Evolutionary conservation across 768 basidiomycete species (phyloP).

Genomic region (Russula griseocarnosa): DNA sequence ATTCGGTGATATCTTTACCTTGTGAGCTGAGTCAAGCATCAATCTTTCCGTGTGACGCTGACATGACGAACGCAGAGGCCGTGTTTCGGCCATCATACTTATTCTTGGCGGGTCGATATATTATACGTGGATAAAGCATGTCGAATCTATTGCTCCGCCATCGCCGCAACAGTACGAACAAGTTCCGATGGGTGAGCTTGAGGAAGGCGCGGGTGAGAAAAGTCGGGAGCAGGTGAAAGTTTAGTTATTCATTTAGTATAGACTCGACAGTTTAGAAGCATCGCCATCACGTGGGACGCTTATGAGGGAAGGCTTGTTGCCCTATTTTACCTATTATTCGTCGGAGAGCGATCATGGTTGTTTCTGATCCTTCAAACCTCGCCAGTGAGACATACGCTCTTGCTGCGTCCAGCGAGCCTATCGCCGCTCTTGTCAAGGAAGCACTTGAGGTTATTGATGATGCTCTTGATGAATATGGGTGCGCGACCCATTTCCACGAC

Average conservation of each 20-base stretch:
- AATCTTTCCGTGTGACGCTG: background rate
- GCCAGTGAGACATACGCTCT: conserved; percentile 59
- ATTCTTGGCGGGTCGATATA: conserved; percentile 79
- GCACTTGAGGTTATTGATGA: conserved; percentile 79
- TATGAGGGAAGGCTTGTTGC: background rate
- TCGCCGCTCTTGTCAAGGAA: conserved; percentile 63
- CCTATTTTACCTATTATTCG: background rate
- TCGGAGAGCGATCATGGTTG: conserved; percentile 3
- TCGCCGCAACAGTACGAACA: conserved; percentile 50
- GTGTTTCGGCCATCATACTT: conserved; percentile 71
- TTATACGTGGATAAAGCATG: conserved; percentile 86
- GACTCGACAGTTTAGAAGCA: background rate
- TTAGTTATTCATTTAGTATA: background rate
- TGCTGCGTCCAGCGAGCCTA: conserved; percentile 50
- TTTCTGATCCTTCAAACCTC: conserved; percentile 49
- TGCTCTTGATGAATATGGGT: conserved; percentile 78
- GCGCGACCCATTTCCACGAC: conserved; percentile 37
- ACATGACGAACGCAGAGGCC: conserved; percentile 52
- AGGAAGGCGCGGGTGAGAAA: conserved; percentile 41
- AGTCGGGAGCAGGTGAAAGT: background rate
- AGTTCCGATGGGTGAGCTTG: conserved; percentile 60
- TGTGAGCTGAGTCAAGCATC: conserved; percentile 42
- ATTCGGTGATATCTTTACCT: conserved; percentile 77
- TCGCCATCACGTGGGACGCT: conserved; percentile 6
- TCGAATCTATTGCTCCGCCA: conserved; percentile 47